A percentile compares a stretch with the other conserved stretches of the same genome.
Conservation (phyloP, 129 eudicot species). For the Flaveria robusta region DNA sequence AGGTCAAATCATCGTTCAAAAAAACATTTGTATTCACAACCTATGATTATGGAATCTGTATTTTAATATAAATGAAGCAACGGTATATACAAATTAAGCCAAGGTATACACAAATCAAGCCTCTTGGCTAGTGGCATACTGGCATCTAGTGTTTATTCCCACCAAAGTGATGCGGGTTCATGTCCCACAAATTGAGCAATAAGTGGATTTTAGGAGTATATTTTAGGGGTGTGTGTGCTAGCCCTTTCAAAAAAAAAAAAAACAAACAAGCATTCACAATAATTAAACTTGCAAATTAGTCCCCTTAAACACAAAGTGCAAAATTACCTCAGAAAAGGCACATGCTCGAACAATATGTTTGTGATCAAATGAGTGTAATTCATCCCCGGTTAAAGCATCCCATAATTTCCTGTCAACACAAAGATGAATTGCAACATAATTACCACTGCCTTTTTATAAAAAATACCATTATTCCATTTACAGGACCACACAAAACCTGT, state of each 20-base stretch:
- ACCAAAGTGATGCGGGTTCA: too few relatives aligned
- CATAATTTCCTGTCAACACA: constrained; percentile 62
- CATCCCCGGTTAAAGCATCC: constrained; percentile 93
- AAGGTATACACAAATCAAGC: too few relatives aligned
- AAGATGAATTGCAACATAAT: not conserved
- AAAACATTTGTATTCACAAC: not conserved
- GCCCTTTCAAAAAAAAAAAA: too few relatives aligned
- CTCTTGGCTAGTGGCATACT: too few relatives aligned
- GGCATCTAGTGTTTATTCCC: too few relatives aligned
- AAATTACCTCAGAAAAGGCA: constrained; percentile 74
- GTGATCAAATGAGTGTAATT: constrained; percentile 79
- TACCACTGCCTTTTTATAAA: not conserved
- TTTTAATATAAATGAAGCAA: not conserved
- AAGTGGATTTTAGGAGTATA: too few relatives aligned
- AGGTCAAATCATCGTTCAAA: not conserved
- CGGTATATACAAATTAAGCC: too few relatives aligned
- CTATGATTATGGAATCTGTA: not conserved
- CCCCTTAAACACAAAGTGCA: not conserved
- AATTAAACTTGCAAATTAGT: not conserved
- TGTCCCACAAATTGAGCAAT: too few relatives aligned
- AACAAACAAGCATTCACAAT: not conserved
- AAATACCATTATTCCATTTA: not conserved
- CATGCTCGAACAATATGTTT: constrained; percentile 89
- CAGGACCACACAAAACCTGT: not conserved
- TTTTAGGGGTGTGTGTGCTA: too few relatives aligned